These are phyloP conservation scores for Sambucus nigra DNA, from an alignment of 129 eudicot species.

Conservation along the genomic window DNA sequence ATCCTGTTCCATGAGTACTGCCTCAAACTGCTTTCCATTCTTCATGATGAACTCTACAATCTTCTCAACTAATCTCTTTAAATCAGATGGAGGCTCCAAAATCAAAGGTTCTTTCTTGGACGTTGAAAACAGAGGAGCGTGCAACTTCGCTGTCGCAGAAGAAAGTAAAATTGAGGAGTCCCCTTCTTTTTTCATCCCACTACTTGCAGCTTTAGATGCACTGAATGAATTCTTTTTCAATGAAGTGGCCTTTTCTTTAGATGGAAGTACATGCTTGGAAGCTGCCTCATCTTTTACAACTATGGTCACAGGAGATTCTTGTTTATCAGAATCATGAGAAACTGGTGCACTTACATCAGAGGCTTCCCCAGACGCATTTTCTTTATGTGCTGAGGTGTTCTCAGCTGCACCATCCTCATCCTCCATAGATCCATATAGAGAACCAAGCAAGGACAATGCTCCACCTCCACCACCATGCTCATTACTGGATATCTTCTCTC, in stretches of 20 bases:
- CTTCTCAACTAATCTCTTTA: conserved; percentile 64
- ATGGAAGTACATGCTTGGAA: conserved; percentile 26
- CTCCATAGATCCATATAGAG: conserved; percentile 80
- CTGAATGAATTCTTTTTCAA: conserved; percentile 30
- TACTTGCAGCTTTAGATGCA: conserved; percentile 34
- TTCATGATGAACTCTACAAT: conserved; percentile 68
- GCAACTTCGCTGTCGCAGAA: conserved; percentile 28
- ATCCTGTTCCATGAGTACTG: conserved; percentile 78
- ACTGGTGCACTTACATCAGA: conserved; percentile 6
- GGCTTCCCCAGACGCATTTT: conserved; percentile 16
- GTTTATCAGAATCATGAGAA: conserved; percentile 20
- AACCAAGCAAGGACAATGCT: conserved; percentile 90
- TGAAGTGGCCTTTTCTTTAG: conserved; percentile 37
- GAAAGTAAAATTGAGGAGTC: conserved; percentile 29
- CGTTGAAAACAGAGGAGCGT: conserved; percentile 27
- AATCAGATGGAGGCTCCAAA: conserved; percentile 79
- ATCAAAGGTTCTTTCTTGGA: conserved; percentile 39
- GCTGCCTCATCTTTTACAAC: conserved; percentile 27
- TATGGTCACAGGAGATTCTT: conserved; percentile 2
- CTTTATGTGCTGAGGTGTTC: conserved; percentile 22
- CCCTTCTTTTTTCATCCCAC: conserved; percentile 28
- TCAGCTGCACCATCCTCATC: conserved; percentile 65
- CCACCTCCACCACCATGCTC: conserved; percentile 35
- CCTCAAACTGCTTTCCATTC: conserved; percentile 90
- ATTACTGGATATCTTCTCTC: conserved; percentile 21